Evolutionary conservation across 2,329 filamentous ascomycete species (phyloP).

Genomic region (Penicillium sclerotigenum): DNA sequence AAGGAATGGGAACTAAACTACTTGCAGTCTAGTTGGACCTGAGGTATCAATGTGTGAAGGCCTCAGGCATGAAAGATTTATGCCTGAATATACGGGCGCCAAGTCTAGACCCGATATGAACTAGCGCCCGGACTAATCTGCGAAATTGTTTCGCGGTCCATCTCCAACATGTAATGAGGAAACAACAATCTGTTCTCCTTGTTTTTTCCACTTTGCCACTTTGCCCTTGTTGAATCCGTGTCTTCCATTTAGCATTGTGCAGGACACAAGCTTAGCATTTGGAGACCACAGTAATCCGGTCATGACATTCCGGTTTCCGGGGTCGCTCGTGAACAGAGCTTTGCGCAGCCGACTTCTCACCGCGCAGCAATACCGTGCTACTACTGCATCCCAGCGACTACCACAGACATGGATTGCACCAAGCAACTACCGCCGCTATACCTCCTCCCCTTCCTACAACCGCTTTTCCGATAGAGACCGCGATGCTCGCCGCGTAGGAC

Average conservation of each 20-base stretch:
- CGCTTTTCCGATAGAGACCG: not conserved
- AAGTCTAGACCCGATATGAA: conserved; percentile 12
- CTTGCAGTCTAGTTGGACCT: conserved; percentile 1
- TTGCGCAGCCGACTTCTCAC: conserved; percentile 18
- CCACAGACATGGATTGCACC: not conserved
- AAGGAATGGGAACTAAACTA: conserved; percentile 7
- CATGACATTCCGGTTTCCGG: conserved; percentile 19
- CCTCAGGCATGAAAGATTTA: not conserved
- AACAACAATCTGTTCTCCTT: not conserved
- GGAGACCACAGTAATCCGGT: conserved; percentile 1
- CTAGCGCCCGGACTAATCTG: conserved; percentile 10
- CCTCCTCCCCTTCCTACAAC: not conserved
- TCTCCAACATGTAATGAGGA: not conserved
- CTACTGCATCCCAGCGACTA: not conserved
- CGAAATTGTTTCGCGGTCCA: conserved; percentile 10
- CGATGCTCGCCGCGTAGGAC: not conserved
- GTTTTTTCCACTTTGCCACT: not conserved
- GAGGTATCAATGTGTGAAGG: not conserved
- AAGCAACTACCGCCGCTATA: not conserved
- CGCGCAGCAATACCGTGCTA: conserved; percentile 8
- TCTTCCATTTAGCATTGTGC: not conserved
- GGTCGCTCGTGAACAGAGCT: conserved; percentile 21
- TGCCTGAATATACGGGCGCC: conserved; percentile 1
- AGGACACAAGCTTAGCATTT: not conserved
- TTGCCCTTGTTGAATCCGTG: not conserved